Conservation (phyloP, 73 alveolate species). For the Paraurostyla sp. region DNA sequence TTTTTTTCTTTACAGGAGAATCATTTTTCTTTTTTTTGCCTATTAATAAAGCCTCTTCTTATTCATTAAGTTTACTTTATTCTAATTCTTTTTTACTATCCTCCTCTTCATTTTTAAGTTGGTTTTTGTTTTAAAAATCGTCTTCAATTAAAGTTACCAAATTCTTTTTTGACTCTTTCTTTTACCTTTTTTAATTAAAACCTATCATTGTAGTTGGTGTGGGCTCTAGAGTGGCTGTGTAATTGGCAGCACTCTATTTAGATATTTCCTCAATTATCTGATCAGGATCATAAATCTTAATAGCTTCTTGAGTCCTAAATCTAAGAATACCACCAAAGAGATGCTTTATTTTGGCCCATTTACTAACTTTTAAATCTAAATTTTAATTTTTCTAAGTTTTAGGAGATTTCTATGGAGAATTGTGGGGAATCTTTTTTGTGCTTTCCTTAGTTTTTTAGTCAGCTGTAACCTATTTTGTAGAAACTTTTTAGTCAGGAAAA, state of each 20-base stretch:
- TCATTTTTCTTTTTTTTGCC: neutral
- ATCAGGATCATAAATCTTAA: neutral
- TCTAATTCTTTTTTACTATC: neutral
- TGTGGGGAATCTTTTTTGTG: no score
- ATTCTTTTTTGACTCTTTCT: no score
- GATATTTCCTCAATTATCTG: constrained; percentile 33
- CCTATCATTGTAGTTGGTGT: neutral
- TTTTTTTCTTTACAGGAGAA: neutral
- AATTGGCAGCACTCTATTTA: neutral
- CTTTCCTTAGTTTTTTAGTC: no score
- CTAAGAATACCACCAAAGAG: constrained; percentile 10
- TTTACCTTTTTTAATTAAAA: neutral
- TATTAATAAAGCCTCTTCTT: neutral
- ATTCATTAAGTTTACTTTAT: neutral
- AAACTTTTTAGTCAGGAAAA: no score
- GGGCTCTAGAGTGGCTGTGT: neutral
- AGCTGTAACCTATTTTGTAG: no score
- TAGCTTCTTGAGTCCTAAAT: neutral
- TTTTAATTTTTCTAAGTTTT: no score
- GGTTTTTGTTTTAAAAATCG: neutral
- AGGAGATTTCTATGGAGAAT: no score
- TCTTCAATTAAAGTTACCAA: neutral
- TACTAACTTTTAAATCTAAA: neutral
- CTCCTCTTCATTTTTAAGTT: neutral
- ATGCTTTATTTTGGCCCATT: constrained; percentile 35